Base-by-base conservation (phyloP, 2,329 filamentous ascomycete species). In the Aspergillus carbonarius region DNA sequence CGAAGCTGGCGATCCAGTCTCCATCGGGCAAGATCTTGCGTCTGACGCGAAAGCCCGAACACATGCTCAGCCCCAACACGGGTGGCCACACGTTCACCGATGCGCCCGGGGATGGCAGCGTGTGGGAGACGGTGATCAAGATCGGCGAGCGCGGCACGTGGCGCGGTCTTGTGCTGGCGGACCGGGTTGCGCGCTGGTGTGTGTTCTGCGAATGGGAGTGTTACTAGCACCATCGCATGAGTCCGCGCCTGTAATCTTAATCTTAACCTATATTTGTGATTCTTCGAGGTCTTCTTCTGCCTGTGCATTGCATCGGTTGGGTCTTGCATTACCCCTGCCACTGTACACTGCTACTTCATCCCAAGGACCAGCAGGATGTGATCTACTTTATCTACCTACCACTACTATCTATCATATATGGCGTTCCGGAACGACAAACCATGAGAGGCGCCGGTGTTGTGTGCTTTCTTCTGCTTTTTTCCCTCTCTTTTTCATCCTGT, bases 11-110 rank as follows among this genome's bases (percentile, higher is more conserved):
- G 0, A 93, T 99, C 57, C 95, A 99, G 76, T 92, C 90, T 5
- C 95, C 95, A 0, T 90, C 89, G 30, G 95, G 96, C 61, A 98
- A 98, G 79, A 98, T 99, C 66, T 84, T 98, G 59, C 83, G 95
- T 54, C 81, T 82, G 32, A 80, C 73, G 27, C 75, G 79, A 25
- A 81, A 80, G 62, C 74, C 76, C 6, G 79, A 81, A 42, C 77
- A 80, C 56, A 76, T 78, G 71, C 69, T 76, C 52, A 68, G 73
- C 37, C 64, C 68, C 7, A 72, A 66, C 15, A 69, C 60, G 40
- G 63, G 64, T 25, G 64, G 65, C n/a, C 72, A 75, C 48, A 72
- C 72, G 6, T 60, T 70, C 15, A 72, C 70, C 6, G 77, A 79
- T 61, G 71, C 72, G 8, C 66, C 67, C 4, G 72, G 74, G 0